Evolutionary conservation across 169 alveolate species (phyloP).

Genomic region (Eimeria tenella): DNA sequence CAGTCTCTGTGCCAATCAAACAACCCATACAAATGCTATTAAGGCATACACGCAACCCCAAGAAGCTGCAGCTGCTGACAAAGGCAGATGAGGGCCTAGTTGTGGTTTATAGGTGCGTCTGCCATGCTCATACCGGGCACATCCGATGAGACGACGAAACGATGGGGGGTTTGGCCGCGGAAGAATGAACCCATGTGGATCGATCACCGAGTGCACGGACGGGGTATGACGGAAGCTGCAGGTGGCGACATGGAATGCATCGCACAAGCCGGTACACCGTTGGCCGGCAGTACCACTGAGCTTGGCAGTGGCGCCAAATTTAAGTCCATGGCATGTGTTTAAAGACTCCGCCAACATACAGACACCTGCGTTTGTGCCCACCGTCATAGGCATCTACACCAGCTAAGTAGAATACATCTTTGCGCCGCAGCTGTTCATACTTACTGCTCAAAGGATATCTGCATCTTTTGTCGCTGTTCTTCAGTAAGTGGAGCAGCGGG

Average conservation of each 20-base stretch:
- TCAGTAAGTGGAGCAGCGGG: conserved; percentile 44
- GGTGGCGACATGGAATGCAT: neutral
- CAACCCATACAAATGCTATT: neutral
- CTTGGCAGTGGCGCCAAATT: no score
- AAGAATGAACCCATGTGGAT: conserved; percentile 78
- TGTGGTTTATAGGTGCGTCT: neutral
- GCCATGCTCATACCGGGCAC: conserved; percentile 70
- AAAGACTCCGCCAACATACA: neutral
- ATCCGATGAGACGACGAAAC: conserved; percentile 66
- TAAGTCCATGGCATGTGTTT: neutral
- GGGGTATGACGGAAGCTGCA: conserved; percentile 72
- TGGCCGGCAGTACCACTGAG: no score
- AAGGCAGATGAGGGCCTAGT: neutral
- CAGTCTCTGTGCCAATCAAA: conserved; percentile 40
- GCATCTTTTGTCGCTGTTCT: conserved; percentile 60
- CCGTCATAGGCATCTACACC: neutral
- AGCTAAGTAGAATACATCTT: neutral
- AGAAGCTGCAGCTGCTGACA: neutral
- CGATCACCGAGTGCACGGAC: conserved; percentile 70
- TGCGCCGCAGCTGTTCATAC: neutral
- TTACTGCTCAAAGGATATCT: conserved; percentile 71
- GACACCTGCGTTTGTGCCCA: neutral
- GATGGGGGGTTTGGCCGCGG: conserved; percentile 74
- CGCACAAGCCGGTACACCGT: neutral
- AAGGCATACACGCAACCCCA: neutral